Evolutionary conservation across 1,139 yeast genomes (phyloP), one percentile per base, ranked within the genome.

Genomic region (Suhomyces guaymorum): DNA sequence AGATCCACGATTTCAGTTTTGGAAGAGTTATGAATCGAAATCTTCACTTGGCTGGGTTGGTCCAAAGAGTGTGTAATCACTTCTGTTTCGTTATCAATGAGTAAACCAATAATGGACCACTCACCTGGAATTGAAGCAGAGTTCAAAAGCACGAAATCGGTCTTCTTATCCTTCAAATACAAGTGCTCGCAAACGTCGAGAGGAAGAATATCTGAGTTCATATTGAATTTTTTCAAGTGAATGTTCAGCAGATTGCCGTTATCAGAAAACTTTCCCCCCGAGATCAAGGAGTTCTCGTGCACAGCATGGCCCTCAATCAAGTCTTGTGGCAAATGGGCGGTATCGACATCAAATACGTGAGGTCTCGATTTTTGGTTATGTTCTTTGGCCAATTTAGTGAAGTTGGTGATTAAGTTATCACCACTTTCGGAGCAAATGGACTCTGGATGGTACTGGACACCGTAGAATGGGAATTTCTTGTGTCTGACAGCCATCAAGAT

Each of bases 401-500:
- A 92, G 52, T 84, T 85, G 15, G 49, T 45, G 3, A 90, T 55
- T 37, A 92, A 59, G 6, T 59, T 54, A 3, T 57, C 68, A 1
- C 98, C 98, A 32, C 63, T 54, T 9, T 69, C 64, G 0, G 97
- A 89, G 51, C 96, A 88, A 26, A 92, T 78, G 0, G 97, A 88
- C 53, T 94, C 99, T 0, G 98, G 98, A 52, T 94, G 99, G 52
- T 90, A 94, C 51, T 94, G 99, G 2, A 94, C 97, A 1, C 96
- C 98, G 59, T 73, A 90, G 61, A 84, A 85, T 0, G 97, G 97
- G 17, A 66, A 60, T 0, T 33, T 17, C 0, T 36, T 48, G 51
- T 87, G 92, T 49, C 64, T 74, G 0, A 75, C 94, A 1, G 95
- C 96, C 98, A 92, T 90, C 26, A 88, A 55, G 3, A 84, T 66